phyloP scores from a whole-genome alignment of 306 rosid genomes.

The Rubus idaeus region DNA sequence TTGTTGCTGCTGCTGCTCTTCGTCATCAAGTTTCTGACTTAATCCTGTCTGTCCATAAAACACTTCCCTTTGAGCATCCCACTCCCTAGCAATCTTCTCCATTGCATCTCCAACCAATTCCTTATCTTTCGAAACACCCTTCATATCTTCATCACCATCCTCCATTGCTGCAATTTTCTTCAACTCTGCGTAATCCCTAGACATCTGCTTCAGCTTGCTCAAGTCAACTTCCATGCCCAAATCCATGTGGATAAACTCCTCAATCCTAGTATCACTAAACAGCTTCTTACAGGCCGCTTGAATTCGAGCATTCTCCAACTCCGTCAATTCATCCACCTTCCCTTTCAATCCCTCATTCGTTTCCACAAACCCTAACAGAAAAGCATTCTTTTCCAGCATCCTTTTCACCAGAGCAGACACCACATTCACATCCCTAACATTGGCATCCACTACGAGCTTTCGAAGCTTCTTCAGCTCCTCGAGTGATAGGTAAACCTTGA shows the following conservation, averaged over 20 bases:
- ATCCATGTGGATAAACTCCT: slow-evolving; percentile 64
- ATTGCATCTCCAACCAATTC: slow-evolving; percentile 48
- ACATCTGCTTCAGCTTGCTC: slow-evolving; percentile 51
- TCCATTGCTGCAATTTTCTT: slow-evolving; percentile 48
- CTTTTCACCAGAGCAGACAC: slow-evolving; percentile 53
- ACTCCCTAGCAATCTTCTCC: slow-evolving; percentile 52
- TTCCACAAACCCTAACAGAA: slow-evolving; percentile 78
- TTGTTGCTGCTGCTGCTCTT: slow-evolving; percentile 12
- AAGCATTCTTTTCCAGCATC: slow-evolving; percentile 69
- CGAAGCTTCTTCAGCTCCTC: slow-evolving; percentile 72
- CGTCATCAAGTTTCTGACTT: slow-evolving; percentile 9
- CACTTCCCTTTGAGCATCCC: slow-evolving; percentile 50
- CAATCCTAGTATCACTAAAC: slow-evolving; percentile 44
- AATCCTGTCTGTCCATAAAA: slow-evolving; percentile 58
- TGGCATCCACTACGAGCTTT: slow-evolving; percentile 57
- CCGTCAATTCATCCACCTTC: slow-evolving; percentile 68
- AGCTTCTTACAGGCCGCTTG: slow-evolving; percentile 61
- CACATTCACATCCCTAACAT: slow-evolving; percentile 40
- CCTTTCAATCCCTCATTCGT: slow-evolving; percentile 54
- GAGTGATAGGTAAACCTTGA: slow-evolving; percentile 70
- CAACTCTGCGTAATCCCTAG: slow-evolving; percentile 67
- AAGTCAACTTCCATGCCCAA: slow-evolving; percentile 66
- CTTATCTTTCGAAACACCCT: slow-evolving; percentile 51
- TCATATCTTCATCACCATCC: slow-evolving; percentile 47
- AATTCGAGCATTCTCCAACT: slow-evolving; percentile 68